Percentiles rank a stretch among this genome's conserved stretches.
Conservation (phyloP, 75 land plant species). For the Sequoiadendron giganteum region DNA sequence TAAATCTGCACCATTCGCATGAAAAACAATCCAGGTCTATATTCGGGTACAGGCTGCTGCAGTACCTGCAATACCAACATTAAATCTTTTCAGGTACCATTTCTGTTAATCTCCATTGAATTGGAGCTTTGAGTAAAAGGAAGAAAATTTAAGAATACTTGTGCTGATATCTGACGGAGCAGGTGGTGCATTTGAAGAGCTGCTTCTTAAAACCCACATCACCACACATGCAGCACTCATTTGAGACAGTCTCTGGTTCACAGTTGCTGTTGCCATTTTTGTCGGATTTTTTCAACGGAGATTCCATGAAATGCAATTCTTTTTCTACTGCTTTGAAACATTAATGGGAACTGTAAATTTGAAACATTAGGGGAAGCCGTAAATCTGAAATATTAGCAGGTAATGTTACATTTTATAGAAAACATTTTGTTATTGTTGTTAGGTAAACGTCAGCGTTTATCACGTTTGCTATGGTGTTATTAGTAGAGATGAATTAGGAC, state of each 20-base stretch:
- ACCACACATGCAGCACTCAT: constrained; percentile 3
- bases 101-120: not conserved
- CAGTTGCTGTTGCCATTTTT: too few species aligned
- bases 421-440: too few species aligned
- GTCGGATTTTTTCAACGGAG: not conserved
- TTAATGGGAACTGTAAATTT: too few species aligned
- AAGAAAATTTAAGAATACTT: not conserved
- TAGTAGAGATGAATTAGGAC: too few species aligned
- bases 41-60: constrained; percentile 5
- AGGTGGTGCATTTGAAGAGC: not conserved
- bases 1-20: not conserved
- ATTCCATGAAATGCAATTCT: not conserved
- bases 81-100: too few species aligned
- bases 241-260: not conserved
- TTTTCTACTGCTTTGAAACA: too few species aligned
- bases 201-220: constrained; percentile 3
- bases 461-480: too few species aligned
- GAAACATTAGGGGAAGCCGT: too few species aligned
- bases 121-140: not conserved
- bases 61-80: constrained; percentile 2
- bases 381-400: too few species aligned
- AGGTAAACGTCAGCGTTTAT: too few species aligned
- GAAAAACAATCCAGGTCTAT: not conserved
- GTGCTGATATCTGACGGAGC: constrained; percentile 10
- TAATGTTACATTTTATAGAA: too few species aligned